Evolutionary conservation across 306 rosid species (phyloP).

Genomic region (Rosa lucieae): DNA sequence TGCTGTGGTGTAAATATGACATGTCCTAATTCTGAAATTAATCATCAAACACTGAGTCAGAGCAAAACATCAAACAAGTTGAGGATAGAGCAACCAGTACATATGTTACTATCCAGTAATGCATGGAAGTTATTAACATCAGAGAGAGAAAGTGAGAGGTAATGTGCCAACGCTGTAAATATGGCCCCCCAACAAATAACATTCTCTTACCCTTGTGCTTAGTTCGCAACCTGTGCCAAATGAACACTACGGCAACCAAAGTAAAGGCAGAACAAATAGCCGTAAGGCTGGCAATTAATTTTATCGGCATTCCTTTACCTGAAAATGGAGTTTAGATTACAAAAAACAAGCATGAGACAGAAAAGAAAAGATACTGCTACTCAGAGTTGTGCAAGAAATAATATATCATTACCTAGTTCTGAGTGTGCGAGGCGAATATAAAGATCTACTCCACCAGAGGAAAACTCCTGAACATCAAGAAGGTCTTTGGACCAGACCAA

Average conservation of each 20-base stretch:
- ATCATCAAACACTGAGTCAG: neutral
- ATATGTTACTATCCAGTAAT: too few relatives aligned
- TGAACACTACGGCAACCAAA: neutral
- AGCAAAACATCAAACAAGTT: neutral
- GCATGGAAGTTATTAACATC: neutral
- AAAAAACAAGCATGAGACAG: neutral
- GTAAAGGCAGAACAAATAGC: neutral
- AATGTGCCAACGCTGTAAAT: neutral
- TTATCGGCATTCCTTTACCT: conserved; percentile 5
- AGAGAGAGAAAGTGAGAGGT: neutral
- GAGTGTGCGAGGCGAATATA: conserved; percentile 29
- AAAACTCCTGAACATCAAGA: neutral
- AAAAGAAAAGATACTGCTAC: neutral
- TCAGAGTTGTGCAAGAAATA: neutral
- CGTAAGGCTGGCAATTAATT: conserved; percentile 13
- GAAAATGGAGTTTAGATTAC: neutral
- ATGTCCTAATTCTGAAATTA: neutral
- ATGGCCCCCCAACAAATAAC: neutral
- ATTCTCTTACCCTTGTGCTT: conserved; percentile 19
- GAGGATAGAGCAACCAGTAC: too few relatives aligned
- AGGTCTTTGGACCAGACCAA: neutral
- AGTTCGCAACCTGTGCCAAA: neutral
- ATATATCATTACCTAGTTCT: conserved; percentile 35
- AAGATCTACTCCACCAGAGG: conserved; percentile 14
- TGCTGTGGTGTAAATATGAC: too few relatives aligned